Base-by-base conservation (phyloP, 164 flowering plant genomes). In the Annona cherimola region DNA sequence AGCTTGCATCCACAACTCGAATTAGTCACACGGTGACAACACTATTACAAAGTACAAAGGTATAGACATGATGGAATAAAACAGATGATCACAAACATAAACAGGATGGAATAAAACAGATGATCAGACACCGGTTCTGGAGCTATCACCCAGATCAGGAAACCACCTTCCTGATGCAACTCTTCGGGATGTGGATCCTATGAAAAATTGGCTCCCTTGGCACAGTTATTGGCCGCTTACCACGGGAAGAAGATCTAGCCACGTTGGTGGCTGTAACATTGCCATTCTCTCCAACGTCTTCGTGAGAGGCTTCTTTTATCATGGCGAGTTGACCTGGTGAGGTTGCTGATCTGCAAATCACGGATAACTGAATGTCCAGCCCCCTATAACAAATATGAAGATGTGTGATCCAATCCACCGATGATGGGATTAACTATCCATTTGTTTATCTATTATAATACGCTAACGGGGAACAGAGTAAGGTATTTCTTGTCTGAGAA, bases 161-260 rank as follows among this genome's bases (percentile, higher is more conserved):
- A 26, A 54, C 44, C 45, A 6, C 61, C 69, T 81, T 76, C 76
- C 69, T 76, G 3, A 83, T 82, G 80, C 94, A 91, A 79, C 83
- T 82, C 74, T 84, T 86, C 35, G 92, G 90, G 26, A 71, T 65
- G 74, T 83, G 90, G 35, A 81, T 62, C 39, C 69, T 77, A 18
- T 86, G 93, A 71, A 90, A 88, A 19, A 78, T 79, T 69, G 93
- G 90, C 61, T 87, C 92, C 83, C 70, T 86, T 54, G 87, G 84
- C 71, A 84, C 69, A n/a, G 89, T 86, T 63, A 75, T 11, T 7
- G 80, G 82, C 69, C 79, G 83, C 76, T 74, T 83, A 75, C 82
- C 83, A 16, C 73, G 71, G 50, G 86, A 82, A 5, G 70, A 62
- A 46, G 80, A 65, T 74, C 81, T 74, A 44, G 75, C 63, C 41